phyloP scores from a whole-genome alignment of 2,329 filamentous ascomycete species.

The Coniochaeta pulveracea region DNA sequence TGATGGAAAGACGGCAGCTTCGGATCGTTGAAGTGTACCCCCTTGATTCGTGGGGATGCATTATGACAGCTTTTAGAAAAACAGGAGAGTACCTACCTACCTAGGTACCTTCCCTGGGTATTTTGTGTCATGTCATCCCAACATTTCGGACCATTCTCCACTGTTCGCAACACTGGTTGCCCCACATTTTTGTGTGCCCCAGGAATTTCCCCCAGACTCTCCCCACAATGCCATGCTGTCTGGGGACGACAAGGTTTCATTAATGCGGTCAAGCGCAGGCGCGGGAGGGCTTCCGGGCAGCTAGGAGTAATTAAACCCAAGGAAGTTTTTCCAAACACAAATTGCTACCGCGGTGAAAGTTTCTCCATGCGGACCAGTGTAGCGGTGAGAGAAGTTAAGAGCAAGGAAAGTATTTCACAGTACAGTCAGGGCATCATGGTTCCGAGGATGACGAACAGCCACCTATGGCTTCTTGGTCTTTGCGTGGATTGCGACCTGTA shows the following conservation, averaged over 20 bases:
- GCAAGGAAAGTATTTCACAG: conserved; percentile 1
- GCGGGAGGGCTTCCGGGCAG: conserved; percentile 4
- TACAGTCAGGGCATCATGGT: background rate
- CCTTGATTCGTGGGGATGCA: too few species aligned
- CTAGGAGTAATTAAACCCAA: conserved; percentile 4
- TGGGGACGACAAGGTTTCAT: background rate
- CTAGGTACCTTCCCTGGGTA: too few species aligned
- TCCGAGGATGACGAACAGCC: background rate
- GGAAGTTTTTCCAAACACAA: too few species aligned
- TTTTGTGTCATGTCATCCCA: conserved; percentile 2
- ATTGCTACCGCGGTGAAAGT: too few species aligned
- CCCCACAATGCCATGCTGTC: background rate
- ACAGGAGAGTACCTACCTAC: too few species aligned
- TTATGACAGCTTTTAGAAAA: too few species aligned
- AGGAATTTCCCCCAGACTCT: background rate
- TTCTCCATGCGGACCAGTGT: too few species aligned
- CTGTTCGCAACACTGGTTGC: too few species aligned
- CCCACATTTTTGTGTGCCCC: background rate
- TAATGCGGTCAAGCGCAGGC: conserved; percentile 3
- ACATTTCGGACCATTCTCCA: conserved; percentile 4
- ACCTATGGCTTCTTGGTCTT: background rate
- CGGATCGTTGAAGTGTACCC: too few species aligned
- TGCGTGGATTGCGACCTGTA: too few species aligned
- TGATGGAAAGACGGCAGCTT: too few species aligned
- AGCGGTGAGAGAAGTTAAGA: background rate